Base-by-base conservation (phyloP, 2,329 filamentous ascomycete genomes). In the Phaeosphaeria sp. region DNA sequence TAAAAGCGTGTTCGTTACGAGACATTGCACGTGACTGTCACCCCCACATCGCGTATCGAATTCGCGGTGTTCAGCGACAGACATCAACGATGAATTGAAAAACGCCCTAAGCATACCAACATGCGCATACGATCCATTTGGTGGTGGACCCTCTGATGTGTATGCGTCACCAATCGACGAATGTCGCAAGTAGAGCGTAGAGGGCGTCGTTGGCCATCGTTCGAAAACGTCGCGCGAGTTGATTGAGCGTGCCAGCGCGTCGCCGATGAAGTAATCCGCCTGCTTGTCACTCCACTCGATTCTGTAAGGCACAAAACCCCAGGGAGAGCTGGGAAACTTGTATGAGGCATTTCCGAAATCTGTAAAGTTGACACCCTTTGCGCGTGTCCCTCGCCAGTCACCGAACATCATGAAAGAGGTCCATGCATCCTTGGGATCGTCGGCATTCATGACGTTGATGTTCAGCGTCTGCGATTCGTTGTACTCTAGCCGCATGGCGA, bases 31-130 rank as follows among this genome's bases (percentile, higher is more conserved):
- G 77, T 17, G 68, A 68, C 43, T 64, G 58, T 6, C 58, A 39
- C 15, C 59, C n/a, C 43, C 54, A 55, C 75, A 78, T 50, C 67
- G 65, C 9, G 60, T 41, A 50, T 75, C 68, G 51, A 74, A 78
- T 2, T 57, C 55, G 3, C 47, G 49, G 33, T 62, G 61, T 5
- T 68, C 60, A 5, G 68, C 63, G n/a, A 60, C 46, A 5, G 72
- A 77, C 67, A 73, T 77, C 20, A 71, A 53, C 6, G 79, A 80
- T 5, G 78, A 78, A 59, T 82, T 81, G 72, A 81, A 82, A 63
- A 81, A 82, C 1, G 76, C 63, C 17, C 79, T 69, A 6, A 77
- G 67, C 75, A 77, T 81, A 7, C 69, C 76, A 13, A 81, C 62
- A 42, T 76, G 75, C 10, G 79, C 79, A 21, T 68, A 64, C 4